These are phyloP conservation scores for Austropuccinia psidii DNA, from an alignment of 1,284 basidiomycete genomes.

Conservation along the genomic window DNA sequence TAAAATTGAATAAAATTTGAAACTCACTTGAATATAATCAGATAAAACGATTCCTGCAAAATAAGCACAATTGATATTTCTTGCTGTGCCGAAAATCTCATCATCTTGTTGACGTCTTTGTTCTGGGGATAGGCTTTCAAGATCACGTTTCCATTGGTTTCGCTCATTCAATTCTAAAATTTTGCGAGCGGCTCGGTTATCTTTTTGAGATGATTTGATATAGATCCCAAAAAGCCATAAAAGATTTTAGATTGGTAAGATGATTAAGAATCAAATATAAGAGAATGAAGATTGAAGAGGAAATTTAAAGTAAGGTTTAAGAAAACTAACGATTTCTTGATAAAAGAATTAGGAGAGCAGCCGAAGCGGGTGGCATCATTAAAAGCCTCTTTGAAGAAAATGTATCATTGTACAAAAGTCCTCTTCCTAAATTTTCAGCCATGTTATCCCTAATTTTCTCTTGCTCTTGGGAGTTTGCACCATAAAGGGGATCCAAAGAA, in stretches of 20 bases:
- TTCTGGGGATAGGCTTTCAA: constrained; percentile 49
- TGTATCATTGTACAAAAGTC: constrained; percentile 30
- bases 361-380: constrained; percentile 29
- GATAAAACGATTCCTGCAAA: constrained; percentile 50
- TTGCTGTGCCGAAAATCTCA: constrained; percentile 65
- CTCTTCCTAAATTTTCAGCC: constrained; percentile 14
- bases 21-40: constrained; percentile 22
- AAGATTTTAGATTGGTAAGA: too few species aligned
- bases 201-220: not conserved
- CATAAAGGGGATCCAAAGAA: constrained; percentile 29
- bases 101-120: constrained; percentile 51
- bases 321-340: constrained; percentile 22
- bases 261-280: too few species aligned
- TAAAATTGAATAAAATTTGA: too few species aligned
- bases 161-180: constrained; percentile 29
- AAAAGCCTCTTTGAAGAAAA: constrained; percentile 30
- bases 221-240: too few species aligned
- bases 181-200: constrained; percentile 26
- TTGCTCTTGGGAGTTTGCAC: constrained; percentile 15
- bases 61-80: constrained; percentile 64
- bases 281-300: not conserved
- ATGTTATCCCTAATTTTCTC: constrained; percentile 8
- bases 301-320: not conserved
- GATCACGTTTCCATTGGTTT: constrained; percentile 8
- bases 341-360: constrained; percentile 31